Evolutionary conservation across 805 yeast species (phyloP), one percentile per base, ranked within the genome.

Genomic region (Pichia pseudocactophila): DNA sequence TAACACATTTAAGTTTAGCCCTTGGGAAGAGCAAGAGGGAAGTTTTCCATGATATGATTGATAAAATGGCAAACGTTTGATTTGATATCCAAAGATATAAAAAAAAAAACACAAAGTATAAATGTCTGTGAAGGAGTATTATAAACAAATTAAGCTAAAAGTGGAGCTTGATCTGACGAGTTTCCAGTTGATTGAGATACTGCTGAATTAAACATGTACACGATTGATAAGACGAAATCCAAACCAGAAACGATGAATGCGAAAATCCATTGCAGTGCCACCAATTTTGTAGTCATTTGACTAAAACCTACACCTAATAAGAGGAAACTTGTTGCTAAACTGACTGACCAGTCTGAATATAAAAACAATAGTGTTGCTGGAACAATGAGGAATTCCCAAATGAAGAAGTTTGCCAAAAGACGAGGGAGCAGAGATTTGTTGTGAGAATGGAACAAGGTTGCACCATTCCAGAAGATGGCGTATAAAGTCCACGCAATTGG

Each of bases 191-290:
- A 35, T 8, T 43, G 42, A 25, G 46, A 36, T 20, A 56, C 13
- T 1, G 59, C 48, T 13, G 53, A 48, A 13, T 74, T 75, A 41
- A 67, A 59, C 45, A 74, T 65, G 30, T 73, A 71, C 26, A 74
- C 60, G 15, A 74, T 51, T 7, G 82, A 66, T 38, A 70, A 58
- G 17, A 78, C 53, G 44, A 78, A 69, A 57, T 81, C 69, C 26
- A 78, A 41, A 5, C 74, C 78, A 9, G 83, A 63, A 47, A 83
- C 82, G 41, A 73, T 60, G 49, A 82, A 76, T 3, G 88, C 94
- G 65, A 85, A 85, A 50, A 82, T 74, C 95, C 95, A 85, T 65
- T 85, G 95, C 50, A 85, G 69, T 2, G 90, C 90, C 63, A 85
- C 70, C 30, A 76, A 65, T 62, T 74, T 81, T 37, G 78, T 73